Evolutionary conservation across 129 eudicot species (phyloP), one percentile per base, ranked within the genome.

Genomic region (Artemisia argyi): DNA sequence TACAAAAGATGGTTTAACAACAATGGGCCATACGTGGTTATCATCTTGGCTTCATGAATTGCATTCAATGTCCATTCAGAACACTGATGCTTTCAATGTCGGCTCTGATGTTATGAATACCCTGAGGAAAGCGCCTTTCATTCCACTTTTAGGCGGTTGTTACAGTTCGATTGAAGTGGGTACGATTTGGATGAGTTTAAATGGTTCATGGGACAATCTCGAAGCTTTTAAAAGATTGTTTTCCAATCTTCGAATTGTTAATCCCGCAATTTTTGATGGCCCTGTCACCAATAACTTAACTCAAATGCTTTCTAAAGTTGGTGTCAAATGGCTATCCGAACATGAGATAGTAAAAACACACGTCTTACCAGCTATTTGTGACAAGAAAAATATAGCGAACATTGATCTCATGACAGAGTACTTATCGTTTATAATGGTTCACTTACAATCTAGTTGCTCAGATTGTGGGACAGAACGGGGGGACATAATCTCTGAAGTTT

Each of bases 331-430:
- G 64, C 68, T 93, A 67, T 89, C 92, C 65, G 86, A 73, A 13
- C 98, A 93, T 82, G 90, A 93, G 59, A 80, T 93, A 56, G 83
- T 89, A 48, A 89, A 81, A 78, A 73, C 76, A 47, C 98, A 93
- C 44, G 64, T 93, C 62, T 67, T 93, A 78, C 96, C 92, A 57
- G 83, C 87, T 44, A 30, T 93, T 24, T 87, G 87, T 66, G 85
- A 80, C 73, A 70, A 68, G 16, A 78, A 61, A 73, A 78, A 65
- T 74, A 50, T 4, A 19, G 79, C 68, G 50, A 61, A 80, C 49
- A 65, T 69, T 5, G 83, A 85, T 71, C 77, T 89, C 70, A 81
- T 87, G 90, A 79, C 62, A 24, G 97, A 93, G 71, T 93, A 84
- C 83, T 78, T 89, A 11, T 70, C 89, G 61, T 93, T 85, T 81